These are phyloP conservation scores for Trichoderma atroviride DNA, from an alignment of 2,329 filamentous ascomycete species.

Conservation along the genomic window DNA sequence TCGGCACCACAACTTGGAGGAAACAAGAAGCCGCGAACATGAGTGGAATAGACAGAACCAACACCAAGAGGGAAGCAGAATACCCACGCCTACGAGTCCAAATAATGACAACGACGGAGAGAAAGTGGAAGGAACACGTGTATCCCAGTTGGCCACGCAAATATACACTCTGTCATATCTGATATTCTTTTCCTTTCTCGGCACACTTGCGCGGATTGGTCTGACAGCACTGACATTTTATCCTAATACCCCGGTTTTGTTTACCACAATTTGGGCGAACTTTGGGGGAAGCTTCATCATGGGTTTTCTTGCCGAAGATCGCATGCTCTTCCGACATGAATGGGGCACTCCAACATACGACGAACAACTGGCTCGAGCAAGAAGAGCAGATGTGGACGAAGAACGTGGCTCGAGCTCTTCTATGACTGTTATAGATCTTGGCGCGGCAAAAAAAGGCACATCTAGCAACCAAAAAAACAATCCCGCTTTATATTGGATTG, in stretches of 20 bases:
- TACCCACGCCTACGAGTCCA: not conserved
- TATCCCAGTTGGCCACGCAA: slow-evolving; percentile 58
- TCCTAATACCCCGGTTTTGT: slow-evolving; percentile 72
- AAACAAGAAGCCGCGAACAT: slow-evolving; percentile 25
- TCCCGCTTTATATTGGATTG: slow-evolving; percentile 85
- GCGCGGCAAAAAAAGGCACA: slow-evolving; percentile 60
- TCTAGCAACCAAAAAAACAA: slow-evolving; percentile 73
- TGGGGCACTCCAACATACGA: slow-evolving; percentile 56
- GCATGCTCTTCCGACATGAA: slow-evolving; percentile 71
- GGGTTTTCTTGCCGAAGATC: slow-evolving; percentile 83
- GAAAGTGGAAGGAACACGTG: slow-evolving; percentile 21
- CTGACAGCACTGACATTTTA: slow-evolving; percentile 79
- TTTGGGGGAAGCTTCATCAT: slow-evolving; percentile 79
- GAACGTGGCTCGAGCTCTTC: slow-evolving; percentile 32
- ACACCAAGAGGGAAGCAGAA: slow-evolving; percentile 27
- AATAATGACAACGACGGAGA: not conserved
- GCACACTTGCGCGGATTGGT: slow-evolving; percentile 81
- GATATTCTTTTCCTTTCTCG: slow-evolving; percentile 80
- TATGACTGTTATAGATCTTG: slow-evolving; percentile 39
- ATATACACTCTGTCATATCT: slow-evolving; percentile 79
- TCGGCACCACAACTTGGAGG: slow-evolving; percentile 28
- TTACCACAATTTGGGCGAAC: slow-evolving; percentile 84
- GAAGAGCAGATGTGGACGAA: slow-evolving; percentile 37
- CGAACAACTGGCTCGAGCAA: slow-evolving; percentile 38
- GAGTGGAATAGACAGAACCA: slow-evolving; percentile 25